Percentiles rank a stretch among this genome's conserved stretches.
Evolutionary conservation across 192 early-diverging fungal species (phyloP).

Genomic region (Mortierella claussenii): DNA sequence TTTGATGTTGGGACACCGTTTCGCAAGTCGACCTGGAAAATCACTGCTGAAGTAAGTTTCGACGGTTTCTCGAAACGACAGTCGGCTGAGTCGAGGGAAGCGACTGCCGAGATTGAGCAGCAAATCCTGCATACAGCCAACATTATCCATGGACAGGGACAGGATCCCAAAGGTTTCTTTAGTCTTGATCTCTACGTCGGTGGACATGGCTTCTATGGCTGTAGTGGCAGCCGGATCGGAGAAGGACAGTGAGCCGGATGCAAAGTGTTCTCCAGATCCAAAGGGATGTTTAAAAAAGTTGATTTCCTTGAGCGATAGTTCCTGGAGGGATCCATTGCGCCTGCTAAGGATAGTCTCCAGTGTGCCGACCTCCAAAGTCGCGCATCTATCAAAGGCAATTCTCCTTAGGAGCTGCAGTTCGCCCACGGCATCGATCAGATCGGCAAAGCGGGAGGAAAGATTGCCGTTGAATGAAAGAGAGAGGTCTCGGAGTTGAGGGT

Average conservation of each 20-base stretch:
- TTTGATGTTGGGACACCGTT: slow-evolving; percentile 29
- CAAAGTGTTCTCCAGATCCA: slow-evolving; percentile 25
- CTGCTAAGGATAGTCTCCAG: slow-evolving; percentile 21
- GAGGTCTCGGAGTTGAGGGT: slow-evolving; percentile 21
- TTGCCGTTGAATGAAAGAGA: slow-evolving; percentile 12
- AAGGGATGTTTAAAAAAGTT: slow-evolving; percentile 28
- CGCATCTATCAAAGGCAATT: slow-evolving; percentile 19
- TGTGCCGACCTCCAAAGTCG: slow-evolving; percentile 7
- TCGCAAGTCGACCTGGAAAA: slow-evolving; percentile 19
- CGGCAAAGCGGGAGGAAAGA: slow-evolving; percentile 11
- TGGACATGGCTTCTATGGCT: neutral
- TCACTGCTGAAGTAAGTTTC: slow-evolving; percentile 19
- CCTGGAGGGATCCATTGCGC: slow-evolving; percentile 21
- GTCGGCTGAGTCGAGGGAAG: slow-evolving; percentile 14
- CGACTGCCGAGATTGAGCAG: slow-evolving; percentile 28
- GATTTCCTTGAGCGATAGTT: slow-evolving; percentile 19
- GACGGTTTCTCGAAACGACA: slow-evolving; percentile 7
- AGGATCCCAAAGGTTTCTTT: slow-evolving; percentile 21
- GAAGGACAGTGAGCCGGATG: slow-evolving; percentile 10
- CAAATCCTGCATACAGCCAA: slow-evolving; percentile 19
- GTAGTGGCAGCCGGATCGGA: neutral
- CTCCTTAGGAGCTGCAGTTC: slow-evolving; percentile 5
- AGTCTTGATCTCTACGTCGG: neutral
- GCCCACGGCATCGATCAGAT: slow-evolving; percentile 11
- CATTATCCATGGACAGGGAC: slow-evolving; percentile 24